Evolutionary conservation across 108 stramenopile species (phyloP).

Genomic region (Licmophora abbreviata): DNA sequence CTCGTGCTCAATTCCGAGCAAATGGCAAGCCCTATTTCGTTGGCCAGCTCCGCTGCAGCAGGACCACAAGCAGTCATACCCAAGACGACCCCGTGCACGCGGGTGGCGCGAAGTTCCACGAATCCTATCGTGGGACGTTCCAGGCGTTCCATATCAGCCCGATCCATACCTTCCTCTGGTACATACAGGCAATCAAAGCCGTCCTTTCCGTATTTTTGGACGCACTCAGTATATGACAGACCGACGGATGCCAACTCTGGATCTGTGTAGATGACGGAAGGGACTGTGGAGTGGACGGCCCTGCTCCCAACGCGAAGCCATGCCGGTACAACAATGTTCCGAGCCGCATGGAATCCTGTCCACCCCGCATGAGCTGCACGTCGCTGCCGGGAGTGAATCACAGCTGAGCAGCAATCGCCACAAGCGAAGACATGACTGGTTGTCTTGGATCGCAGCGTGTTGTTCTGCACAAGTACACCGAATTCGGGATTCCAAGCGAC

Average conservation of each 20-base stretch:
- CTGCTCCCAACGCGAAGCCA: slow-evolving; percentile 5
- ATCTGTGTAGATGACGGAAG: slow-evolving; percentile 36
- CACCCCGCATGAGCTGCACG: slow-evolving; percentile 36
- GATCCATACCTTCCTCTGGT: slow-evolving; percentile 23
- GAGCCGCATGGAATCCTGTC: slow-evolving; percentile 36
- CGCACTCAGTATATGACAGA: slow-evolving; percentile 24
- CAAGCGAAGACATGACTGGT: slow-evolving; percentile 21
- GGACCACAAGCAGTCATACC: slow-evolving; percentile 30
- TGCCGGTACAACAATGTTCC: slow-evolving; percentile 14
- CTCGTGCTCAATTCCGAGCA: slow-evolving; percentile 10
- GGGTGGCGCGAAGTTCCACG: slow-evolving; percentile 26
- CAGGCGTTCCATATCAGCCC: slow-evolving; percentile 29
- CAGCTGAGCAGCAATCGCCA: slow-evolving; percentile 34
- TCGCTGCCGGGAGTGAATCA: slow-evolving; percentile 9
- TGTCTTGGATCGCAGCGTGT: slow-evolving; percentile 17
- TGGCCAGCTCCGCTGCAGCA: slow-evolving; percentile 36
- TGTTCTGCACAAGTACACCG: slow-evolving; percentile 26
- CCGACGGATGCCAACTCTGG: slow-evolving; percentile 44
- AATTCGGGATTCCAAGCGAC: slow-evolving; percentile 15
- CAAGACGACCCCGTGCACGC: slow-evolving; percentile 20
- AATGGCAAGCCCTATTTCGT: slow-evolving; percentile 32
- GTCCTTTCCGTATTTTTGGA: slow-evolving; percentile 15
- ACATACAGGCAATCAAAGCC: slow-evolving; percentile 20
- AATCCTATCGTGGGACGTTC: slow-evolving; percentile 17
- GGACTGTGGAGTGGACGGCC: slow-evolving; percentile 23